Evolutionary conservation across 1,139 yeast species (phyloP).

Genomic region (Geotrichum bryndzae): DNA sequence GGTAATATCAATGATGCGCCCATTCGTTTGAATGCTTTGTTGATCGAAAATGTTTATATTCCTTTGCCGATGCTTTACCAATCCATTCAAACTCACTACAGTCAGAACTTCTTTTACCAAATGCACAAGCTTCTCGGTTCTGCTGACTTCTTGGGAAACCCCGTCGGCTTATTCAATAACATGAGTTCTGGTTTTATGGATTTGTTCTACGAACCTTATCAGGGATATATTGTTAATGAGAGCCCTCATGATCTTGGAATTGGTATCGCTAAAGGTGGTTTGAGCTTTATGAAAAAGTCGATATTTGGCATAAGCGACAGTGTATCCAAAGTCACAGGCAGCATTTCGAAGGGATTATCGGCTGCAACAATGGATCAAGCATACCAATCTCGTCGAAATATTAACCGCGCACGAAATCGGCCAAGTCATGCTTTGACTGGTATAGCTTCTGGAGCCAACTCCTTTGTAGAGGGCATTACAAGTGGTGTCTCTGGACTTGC

Average conservation of each 20-base stretch:
- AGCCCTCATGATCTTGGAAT: conserved; percentile 93
- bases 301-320: conserved; percentile 93
- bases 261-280: conserved; percentile 91
- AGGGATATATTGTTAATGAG: conserved; percentile 88
- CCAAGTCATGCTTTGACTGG: conserved; percentile 90
- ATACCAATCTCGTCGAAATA: conserved; percentile 74
- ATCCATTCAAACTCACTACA: conserved; percentile 76
- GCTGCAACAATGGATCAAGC: conserved; percentile 81
- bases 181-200: conserved; percentile 92
- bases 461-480: conserved; percentile 77
- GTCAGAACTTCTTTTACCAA: conserved; percentile 87
- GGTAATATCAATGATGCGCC: conserved; percentile 98
- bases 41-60: conserved; percentile 82
- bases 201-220: conserved; percentile 93
- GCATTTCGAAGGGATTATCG: conserved; percentile 87
- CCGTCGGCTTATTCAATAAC: conserved; percentile 91
- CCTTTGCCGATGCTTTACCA: conserved; percentile 69
- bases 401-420: conserved; percentile 65
- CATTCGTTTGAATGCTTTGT: conserved; percentile 74
- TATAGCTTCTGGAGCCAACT: conserved; percentile 76
- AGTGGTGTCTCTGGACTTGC: conserved; percentile 91
- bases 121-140: conserved; percentile 89
- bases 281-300: conserved; percentile 87
- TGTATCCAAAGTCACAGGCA: conserved; percentile 84
- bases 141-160: conserved; percentile 93